phyloP scores from a whole-genome alignment of 129 eudicot genomes.

The Erigeron canadensis region DNA sequence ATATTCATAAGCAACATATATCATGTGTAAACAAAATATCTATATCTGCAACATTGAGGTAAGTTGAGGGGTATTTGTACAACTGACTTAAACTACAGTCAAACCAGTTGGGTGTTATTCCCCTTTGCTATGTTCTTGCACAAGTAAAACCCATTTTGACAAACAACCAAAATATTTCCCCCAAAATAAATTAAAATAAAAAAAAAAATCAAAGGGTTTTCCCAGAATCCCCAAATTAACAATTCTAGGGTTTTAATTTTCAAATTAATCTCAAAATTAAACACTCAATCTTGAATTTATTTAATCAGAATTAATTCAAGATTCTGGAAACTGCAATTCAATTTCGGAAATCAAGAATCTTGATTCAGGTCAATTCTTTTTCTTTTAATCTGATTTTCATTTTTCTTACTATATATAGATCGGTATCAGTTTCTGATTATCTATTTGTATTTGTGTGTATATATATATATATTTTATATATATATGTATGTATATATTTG shows the following conservation, averaged over 20 bases:
- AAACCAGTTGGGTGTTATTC: slow-evolving; percentile 17
- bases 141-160: slow-evolving; percentile 17
- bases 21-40: too few relatives aligned
- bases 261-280: neutral
- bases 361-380: slow-evolving; percentile 37
- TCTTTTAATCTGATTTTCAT: slow-evolving; percentile 14
- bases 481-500: neutral
- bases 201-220: slow-evolving; percentile 23
- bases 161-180: too few relatives aligned
- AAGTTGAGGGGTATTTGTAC: slow-evolving; percentile 19
- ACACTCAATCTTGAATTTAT: slow-evolving; percentile 15
- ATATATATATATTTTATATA: neutral
- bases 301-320: slow-evolving; percentile 14
- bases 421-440: slow-evolving; percentile 9
- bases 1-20: neutral
- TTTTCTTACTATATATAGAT: slow-evolving; percentile 22
- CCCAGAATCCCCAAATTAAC: slow-evolving; percentile 27
- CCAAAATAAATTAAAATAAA: neutral
- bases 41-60: slow-evolving; percentile 15
- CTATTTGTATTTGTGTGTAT: neutral
- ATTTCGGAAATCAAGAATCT: slow-evolving; percentile 27
- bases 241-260: slow-evolving; percentile 36
- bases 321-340: slow-evolving; percentile 15
- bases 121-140: slow-evolving; percentile 37
- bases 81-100: slow-evolving; percentile 19